Base-by-base conservation (phyloP, 495 filamentous ascomycete species). In the Aspergillus egyptiacus region DNA sequence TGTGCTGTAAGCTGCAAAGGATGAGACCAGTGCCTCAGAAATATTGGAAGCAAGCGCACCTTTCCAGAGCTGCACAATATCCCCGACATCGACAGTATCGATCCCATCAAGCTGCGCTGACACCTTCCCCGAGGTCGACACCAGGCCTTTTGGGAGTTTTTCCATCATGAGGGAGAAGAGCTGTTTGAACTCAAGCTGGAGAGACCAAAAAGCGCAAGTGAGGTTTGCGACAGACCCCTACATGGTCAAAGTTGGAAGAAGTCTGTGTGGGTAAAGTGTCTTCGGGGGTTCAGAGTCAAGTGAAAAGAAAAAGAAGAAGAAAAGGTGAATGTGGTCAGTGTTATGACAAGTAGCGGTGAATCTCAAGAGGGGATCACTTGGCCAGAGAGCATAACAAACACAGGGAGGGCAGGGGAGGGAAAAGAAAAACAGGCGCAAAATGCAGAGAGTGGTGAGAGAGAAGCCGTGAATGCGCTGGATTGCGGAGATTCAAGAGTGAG, bases 301-400 rank as follows among this genome's bases (percentile, higher is more conserved):
- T 20, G 36, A 50, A 48, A 33, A 20, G 10, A 19, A 31, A 32
- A 40, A 38, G 28, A 35, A 35, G 24, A 37, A 22, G 22, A 31
- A 24, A 30, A 37, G 6, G 13, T 9, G 37, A 6, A n/a, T n/a
- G n/a, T n/a, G n/a, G n/a, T n/a, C 47, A 48, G 44, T 53, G 41
- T 75, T 78, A n/a, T 76, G 82, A 36, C 78, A n/a, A n/a, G n/a
- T 84, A 72, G 76, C 75, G 10, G 59, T 84, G 53, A 57, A 55
- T 53, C 44, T 19, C 30, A 11, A 31, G 14, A 27, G 17, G 31
- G 39, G 48, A 28, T n/a, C n/a, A 25, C 20, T 46, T 38, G 27
- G 48, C 17, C 48, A 44, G 32, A 41, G 30, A 38, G 40, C 55
- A 41, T 33, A 46, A 43, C 48, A 49, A 51, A 56, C 38, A 42